Conservation (phyloP, 1,284 basidiomycete genomes). For the Ganoderma sinense region DNA sequence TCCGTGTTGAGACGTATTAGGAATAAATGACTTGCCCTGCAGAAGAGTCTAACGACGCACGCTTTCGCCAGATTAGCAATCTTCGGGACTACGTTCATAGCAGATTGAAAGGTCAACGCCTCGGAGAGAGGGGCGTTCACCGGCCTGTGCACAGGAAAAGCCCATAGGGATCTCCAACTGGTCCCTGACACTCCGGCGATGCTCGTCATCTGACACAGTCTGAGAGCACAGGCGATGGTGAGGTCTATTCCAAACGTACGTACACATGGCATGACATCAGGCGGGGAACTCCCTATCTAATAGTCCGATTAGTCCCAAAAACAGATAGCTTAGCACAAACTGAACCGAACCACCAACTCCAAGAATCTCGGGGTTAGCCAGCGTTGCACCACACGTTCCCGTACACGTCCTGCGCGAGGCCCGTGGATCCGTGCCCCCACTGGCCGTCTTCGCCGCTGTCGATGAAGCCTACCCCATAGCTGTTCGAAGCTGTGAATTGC, state of each 20-base stretch:
- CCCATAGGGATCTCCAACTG: no score
- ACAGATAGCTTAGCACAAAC: not conserved
- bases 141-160: no score
- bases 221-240: not conserved
- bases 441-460: constrained; percentile 59
- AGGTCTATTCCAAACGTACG: not conserved
- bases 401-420: constrained; percentile 68
- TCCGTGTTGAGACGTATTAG: not conserved
- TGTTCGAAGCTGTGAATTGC: constrained; percentile 68
- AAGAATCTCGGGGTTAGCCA: constrained; percentile 29
- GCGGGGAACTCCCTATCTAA: not conserved
- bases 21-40: not conserved
- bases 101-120: no score
- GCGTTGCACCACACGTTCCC: constrained; percentile 86
- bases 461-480: constrained; percentile 81
- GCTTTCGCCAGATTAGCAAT: no score
- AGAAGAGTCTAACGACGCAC: not conserved
- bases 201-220: not conserved
- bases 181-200: no score
- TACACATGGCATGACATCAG: not conserved
- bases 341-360: not conserved
- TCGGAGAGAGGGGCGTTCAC: no score
- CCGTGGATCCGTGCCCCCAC: constrained; percentile 55
- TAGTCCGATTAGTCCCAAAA: constrained; percentile 3
- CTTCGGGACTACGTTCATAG: no score